Evolutionary conservation across 2,329 filamentous ascomycete species (phyloP).

Genomic region (Chalaropsis thielavioides): DNA sequence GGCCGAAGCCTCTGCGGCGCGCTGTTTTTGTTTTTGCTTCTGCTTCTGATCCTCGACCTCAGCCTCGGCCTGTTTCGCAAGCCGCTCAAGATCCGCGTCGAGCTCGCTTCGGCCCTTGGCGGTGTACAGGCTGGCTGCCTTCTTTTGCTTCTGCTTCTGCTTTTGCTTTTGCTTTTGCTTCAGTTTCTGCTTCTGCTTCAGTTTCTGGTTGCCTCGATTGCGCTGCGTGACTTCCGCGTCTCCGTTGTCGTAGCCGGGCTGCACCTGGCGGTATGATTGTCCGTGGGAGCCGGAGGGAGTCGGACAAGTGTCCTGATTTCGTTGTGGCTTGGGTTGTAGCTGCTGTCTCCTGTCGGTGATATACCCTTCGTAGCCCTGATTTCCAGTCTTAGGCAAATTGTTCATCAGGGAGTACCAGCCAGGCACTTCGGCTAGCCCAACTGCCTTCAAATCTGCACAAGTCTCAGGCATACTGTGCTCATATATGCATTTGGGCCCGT

Average conservation of each 20-base stretch:
- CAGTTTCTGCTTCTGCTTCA: background rate
- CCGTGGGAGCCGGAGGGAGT: background rate
- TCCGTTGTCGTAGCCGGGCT: background rate
- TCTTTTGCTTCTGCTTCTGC: background rate
- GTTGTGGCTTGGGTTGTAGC: background rate
- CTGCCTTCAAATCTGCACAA: conserved; percentile 26
- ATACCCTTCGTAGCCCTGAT: background rate
- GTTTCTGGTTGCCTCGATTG: background rate
- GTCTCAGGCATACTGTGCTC: conserved; percentile 35
- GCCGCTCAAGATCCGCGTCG: background rate
- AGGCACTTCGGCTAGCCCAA: conserved; percentile 31
- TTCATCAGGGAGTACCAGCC: conserved; percentile 27
- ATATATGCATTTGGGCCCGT: conserved; percentile 30
- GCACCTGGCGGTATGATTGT: background rate
- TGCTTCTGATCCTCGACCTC: background rate
- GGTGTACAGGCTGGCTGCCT: background rate
- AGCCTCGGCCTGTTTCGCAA: background rate
- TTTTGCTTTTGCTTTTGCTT: background rate
- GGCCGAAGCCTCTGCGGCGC: background rate
- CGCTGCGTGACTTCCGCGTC: background rate
- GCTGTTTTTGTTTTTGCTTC: background rate
- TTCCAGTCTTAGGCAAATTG: background rate
- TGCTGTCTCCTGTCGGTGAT: background rate
- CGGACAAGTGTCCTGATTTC: background rate
- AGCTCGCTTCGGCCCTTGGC: background rate